phyloP scores from a whole-genome alignment of 768 basidiomycete genomes.

The Agrocybe pediades region DNA sequence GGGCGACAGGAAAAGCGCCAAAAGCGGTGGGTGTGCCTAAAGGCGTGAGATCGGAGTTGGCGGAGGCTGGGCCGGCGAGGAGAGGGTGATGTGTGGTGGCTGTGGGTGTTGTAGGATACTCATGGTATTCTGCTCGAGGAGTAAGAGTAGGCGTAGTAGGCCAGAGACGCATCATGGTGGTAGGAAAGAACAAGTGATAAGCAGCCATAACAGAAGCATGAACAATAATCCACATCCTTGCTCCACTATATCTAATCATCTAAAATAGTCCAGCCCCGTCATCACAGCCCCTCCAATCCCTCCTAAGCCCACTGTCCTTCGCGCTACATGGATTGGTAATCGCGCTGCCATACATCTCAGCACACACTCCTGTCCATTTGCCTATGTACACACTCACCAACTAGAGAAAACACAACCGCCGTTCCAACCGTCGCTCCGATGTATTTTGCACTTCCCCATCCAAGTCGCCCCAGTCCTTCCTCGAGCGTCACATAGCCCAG shows the following conservation, averaged over 20 bases:
- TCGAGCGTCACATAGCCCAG: constrained; percentile 47
- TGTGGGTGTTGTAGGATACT: constrained; percentile 25
- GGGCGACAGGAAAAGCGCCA: constrained; percentile 54
- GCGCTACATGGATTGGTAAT: constrained; percentile 50
- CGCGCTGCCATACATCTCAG: constrained; percentile 44
- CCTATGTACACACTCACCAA: constrained; percentile 40
- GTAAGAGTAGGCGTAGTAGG: constrained; percentile 55
- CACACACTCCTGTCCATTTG: neutral
- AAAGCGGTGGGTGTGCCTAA: constrained; percentile 39
- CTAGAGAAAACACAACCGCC: constrained; percentile 55
- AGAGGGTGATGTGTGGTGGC: constrained; percentile 41
- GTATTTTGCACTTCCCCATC: constrained; percentile 44
- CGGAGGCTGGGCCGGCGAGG: constrained; percentile 34
- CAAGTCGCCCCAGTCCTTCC: constrained; percentile 37
- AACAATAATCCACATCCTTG: constrained; percentile 2
- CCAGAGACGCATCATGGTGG: constrained; percentile 71
- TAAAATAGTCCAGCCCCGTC: constrained; percentile 39
- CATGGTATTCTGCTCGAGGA: constrained; percentile 45
- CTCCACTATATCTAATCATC: constrained; percentile 9
- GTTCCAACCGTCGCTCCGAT: constrained; percentile 69
- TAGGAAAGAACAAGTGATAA: constrained; percentile 4
- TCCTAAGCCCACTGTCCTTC: constrained; percentile 56
- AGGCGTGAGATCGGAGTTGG: constrained; percentile 44
- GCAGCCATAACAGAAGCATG: constrained; percentile 13
- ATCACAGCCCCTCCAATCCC: constrained; percentile 56